Conservation (phyloP, 1,284 basidiomycete species). For the Pyrrhoderma noxium region DNA sequence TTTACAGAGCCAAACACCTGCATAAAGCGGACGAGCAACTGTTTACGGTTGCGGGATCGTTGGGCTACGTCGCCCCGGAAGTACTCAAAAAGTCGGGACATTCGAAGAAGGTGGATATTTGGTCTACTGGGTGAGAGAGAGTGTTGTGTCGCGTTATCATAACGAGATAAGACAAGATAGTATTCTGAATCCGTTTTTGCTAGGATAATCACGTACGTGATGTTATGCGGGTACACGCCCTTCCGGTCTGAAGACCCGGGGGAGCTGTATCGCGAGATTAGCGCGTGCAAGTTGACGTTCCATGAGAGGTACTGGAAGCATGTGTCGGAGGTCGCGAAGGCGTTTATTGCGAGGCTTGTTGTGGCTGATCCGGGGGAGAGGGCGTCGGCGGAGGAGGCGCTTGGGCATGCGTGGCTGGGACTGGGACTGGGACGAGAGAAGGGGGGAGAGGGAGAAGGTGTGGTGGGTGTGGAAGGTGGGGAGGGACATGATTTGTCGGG, state of each 20-base stretch:
- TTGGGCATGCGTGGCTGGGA: constrained; percentile 9
- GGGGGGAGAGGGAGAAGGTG: constrained; percentile 43
- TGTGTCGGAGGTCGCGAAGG: constrained; percentile 9
- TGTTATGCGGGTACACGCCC: constrained; percentile 15
- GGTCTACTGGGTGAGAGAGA: constrained; percentile 16
- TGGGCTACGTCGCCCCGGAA: constrained; percentile 14
- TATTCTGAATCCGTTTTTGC: no score
- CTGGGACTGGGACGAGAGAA: constrained; percentile 30
- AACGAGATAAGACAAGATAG: no score
- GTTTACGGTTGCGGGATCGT: constrained; percentile 14
- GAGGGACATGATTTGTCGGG: constrained; percentile 29
- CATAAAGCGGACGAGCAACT: constrained; percentile 5
- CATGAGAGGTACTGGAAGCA: constrained; percentile 10
- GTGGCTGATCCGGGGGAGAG: constrained; percentile 6
- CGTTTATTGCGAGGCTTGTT: constrained; percentile 8
- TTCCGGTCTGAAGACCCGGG: constrained; percentile 10
- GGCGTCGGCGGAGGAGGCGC: constrained; percentile 4
- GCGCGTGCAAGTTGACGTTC: constrained; percentile 6
- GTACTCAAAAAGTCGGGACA: constrained; percentile 16
- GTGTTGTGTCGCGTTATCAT: no score
- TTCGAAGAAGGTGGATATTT: constrained; percentile 12
- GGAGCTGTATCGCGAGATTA: constrained; percentile 2
- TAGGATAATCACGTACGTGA: constrained; percentile 12
- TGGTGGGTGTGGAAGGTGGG: not conserved
- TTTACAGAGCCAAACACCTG: constrained; percentile 10